Evolutionary conservation across 345 rosid genomes (phyloP), one percentile per base, ranked within the genome.

Genomic region (Camelina sativa): DNA sequence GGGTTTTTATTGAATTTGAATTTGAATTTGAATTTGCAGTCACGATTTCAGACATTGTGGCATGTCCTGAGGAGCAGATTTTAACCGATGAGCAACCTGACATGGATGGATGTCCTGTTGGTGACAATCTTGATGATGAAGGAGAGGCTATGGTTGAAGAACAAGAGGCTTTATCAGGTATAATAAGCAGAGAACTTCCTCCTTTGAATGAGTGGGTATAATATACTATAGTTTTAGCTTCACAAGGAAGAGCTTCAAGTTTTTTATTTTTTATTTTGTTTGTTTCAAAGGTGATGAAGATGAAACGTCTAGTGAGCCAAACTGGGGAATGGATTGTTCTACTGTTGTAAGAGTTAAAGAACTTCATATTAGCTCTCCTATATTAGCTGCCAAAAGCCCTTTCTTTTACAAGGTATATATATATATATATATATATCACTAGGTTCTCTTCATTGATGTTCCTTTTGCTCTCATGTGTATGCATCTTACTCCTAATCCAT

Each of bases 331-430:
- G 93, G 96, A 89, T 67, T 81, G 88, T 78, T 85, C 92, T 16
- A 79, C 87, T 13, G 92, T 90, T 81, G 67, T 86, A 46, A 86
- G 83, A 68, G 85, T 95, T 75, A 90, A 85, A 72, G 91, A 97
- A 44, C 85, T 95, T 74, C 98, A 90, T 80, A 95, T 95, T 43
- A 95, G 98, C 72, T 92, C 98, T 72, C 98, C 97, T 32, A 95
- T 95, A 67, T 88, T 95, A 81, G 99, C 99, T 12, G 99, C 99
- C 3, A 95, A 86, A 79, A 95, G 99, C 82, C 99, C 98, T 15
- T 95, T 95, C 80, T 95, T 95, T 72, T 95, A 95, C 75, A 95
- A 95, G 90, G 99, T 86, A 67, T 72, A 28, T 28, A 28, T 25
- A 23, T 25, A 25, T 25, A 25, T 8, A 34, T 34, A 23, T 25